Evolutionary conservation across 1,284 basidiomycete genomes (phyloP), one percentile per base, ranked within the genome.

Genomic region (Pseudozyma pruni): DNA sequence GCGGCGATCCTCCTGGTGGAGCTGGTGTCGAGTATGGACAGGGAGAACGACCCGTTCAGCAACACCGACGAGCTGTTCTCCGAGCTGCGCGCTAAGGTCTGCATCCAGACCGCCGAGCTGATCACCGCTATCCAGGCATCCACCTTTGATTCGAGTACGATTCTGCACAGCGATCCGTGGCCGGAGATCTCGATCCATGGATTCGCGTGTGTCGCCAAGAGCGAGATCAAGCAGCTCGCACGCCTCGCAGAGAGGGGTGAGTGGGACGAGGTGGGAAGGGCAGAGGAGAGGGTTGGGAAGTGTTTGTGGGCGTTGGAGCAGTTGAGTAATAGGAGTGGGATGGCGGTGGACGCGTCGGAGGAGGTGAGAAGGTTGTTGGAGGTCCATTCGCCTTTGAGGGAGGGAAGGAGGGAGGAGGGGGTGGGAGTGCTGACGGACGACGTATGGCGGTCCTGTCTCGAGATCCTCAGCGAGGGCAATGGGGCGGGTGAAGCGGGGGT

Each of bases 161-260:
- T 69, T 22, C 32, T 62, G 46, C 59, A 69, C 43, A 62, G 44
- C 43, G 66, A 69, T 43, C 66, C 66, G 7, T 69, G 66, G 66
- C 46, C 59, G 9, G 66, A 69, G 37, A 69, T 69, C 31, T 53
- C 55, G 29, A 50, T 62, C 9, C 55, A 62, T 32, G 49, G 54
- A 0, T 58, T 69, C 11, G 43, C 55, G 4, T 51, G 48, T 17
- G 55, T 69, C 0, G 66, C 59, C 27, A 69, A 69, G 33, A 51
- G 45, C 46, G 66, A 69, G 55, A 62, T 69, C 40, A 57, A 56
- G 29, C 38, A 44, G 4, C 51, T 62, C 17, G 37, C 32, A 10
- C 22, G 16, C 13, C 19, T 62, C 8, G 59, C 40, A 7, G 32
- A 37, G n/a, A 19, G 40, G 8, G 38, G 19, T 1, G 44, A 17